Conservation (phyloP, 176 grass and related monocot genomes). For the Ananas comosus region DNA sequence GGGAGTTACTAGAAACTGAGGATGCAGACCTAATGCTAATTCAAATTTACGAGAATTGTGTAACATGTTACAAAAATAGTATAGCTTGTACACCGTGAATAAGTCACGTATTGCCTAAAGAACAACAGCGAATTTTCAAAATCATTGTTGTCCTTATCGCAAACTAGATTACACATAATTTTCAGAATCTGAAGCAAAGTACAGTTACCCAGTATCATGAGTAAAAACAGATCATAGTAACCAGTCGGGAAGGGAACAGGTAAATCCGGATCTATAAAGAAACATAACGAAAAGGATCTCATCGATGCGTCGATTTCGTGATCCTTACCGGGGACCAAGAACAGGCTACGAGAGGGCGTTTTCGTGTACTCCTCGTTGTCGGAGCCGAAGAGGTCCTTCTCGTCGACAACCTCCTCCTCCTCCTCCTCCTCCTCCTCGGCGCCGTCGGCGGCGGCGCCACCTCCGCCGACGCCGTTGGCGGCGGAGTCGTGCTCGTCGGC, state of each 20-base stretch:
- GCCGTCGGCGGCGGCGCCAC: constrained; percentile 4
- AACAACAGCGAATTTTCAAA: no score
- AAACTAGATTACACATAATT: no score
- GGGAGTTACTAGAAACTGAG: no score
- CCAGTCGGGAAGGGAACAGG: neutral
- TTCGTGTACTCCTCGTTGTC: constrained; percentile 85
- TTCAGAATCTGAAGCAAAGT: no score
- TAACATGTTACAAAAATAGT: no score
- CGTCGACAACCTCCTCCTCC: constrained; percentile 34
- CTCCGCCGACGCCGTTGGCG: constrained; percentile 21
- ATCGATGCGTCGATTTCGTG: neutral
- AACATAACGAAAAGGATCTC: neutral
- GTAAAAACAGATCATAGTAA: neutral
- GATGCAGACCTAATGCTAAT: no score
- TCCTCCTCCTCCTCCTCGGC: neutral
- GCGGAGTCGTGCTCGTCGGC: constrained; percentile 12
- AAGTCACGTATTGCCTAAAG: no score
- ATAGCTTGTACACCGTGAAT: no score
- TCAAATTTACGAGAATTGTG: no score
- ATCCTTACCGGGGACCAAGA: constrained; percentile 64
- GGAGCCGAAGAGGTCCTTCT: constrained; percentile 83
- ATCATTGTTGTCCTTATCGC: no score
- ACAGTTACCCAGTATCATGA: no score
- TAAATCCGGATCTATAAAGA: neutral
- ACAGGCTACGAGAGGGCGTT: constrained; percentile 54